These are phyloP conservation scores for Trichosporon faecale DNA, from an alignment of 1,284 basidiomycete genomes.

Conservation along the genomic window DNA sequence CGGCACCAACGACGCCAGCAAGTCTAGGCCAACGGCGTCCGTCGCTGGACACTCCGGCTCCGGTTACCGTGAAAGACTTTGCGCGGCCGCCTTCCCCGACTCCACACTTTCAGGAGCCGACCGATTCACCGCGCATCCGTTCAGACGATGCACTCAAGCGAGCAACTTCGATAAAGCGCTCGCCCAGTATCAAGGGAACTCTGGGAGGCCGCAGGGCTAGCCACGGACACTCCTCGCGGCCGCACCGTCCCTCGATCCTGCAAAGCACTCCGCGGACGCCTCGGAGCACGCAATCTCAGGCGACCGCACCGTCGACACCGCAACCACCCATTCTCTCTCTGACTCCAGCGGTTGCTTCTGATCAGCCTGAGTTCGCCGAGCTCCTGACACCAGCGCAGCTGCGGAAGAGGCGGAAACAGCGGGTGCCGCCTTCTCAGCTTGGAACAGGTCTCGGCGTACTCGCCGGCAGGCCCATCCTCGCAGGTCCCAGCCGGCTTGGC, in stretches of 20 bases:
- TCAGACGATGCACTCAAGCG: neutral
- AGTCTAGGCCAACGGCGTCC: neutral
- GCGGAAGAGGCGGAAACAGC: conserved; percentile 26
- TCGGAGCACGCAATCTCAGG: neutral
- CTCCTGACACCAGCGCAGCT: conserved; percentile 42
- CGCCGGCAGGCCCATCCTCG: conserved; percentile 15
- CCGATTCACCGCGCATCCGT: neutral
- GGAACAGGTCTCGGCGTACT: conserved; percentile 7
- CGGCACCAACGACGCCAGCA: neutral
- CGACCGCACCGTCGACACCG: conserved; percentile 12
- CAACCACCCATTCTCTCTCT: conserved; percentile 15
- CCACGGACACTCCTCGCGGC: neutral
- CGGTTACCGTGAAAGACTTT: neutral
- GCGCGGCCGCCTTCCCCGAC: neutral
- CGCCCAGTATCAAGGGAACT: neutral
- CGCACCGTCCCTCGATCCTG: neutral
- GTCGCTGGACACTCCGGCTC: neutral
- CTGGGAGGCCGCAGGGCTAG: neutral
- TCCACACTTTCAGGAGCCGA: neutral
- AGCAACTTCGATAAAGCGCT: neutral
- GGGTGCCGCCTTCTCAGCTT: neutral
- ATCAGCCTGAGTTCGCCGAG: conserved; percentile 44
- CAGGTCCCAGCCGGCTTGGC: conserved; percentile 38
- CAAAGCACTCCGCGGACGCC: neutral
- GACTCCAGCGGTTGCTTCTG: conserved; percentile 12